Base-by-base conservation (phyloP, 495 filamentous ascomycete species). In the Chaetomium cochliodes region DNA sequence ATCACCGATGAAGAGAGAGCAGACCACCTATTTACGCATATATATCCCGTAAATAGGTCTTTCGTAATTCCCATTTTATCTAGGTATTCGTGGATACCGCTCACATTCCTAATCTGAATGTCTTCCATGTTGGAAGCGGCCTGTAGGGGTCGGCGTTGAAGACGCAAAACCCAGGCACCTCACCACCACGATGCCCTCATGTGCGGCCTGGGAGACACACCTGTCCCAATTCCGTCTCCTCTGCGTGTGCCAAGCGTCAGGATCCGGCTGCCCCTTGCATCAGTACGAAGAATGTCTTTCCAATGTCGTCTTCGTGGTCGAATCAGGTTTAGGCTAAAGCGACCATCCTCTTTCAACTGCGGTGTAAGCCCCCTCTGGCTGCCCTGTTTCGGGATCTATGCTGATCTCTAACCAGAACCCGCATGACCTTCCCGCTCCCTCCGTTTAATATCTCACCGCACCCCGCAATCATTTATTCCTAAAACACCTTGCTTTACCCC, bases 401-500 rank as follows among this genome's bases (percentile, higher is more conserved):
- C 50, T 53, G 46, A 65, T 67, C 62, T 47, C 58, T 54, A 62
- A 55, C 64, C 39, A 66, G 57, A 54, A 25, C 42, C 53, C 60
- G 41, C 20, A 20, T 49, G 37, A 55, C 53, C 47, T 52, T 69
- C 23, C 22, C 22, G 8, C 1, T 63, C 64, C 69, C 51, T 59
- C 65, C 63, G 69, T 50, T 67, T 67, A 66, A 70, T 69, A 68
- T 71, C 53, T 39, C 16, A 57, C 16, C 13, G 41, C 64, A 47
- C 67, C 63, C 70, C 63, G 57, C 62, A 58, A 62, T 64, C 66
- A 73, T 72, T 41, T 72, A 70, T 66, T 46, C 11, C 37, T 25
- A 67, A 47, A 46, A 58, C 65, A 65, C 18, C 51, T 37, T 53
- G 57, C 65, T 71, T 71, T 73, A 70, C 2, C 71, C 57, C 69